Evolutionary conservation across 805 yeast species (phyloP).

Genomic region (Kazachstania psychrophila): DNA sequence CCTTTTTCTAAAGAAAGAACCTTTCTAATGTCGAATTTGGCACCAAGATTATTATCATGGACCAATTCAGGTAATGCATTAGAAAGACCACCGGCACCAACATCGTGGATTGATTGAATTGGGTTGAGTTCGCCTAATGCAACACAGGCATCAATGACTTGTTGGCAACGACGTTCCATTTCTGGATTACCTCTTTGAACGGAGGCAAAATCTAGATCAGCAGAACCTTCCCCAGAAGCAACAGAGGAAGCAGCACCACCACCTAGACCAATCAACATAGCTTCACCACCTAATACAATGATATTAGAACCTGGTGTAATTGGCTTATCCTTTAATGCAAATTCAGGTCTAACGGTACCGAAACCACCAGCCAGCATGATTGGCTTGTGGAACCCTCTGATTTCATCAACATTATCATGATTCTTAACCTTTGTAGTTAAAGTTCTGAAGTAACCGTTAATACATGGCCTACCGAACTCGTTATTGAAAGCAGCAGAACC

Average conservation of each 20-base stretch:
- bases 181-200: conserved; percentile 99
- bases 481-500: conserved; percentile 98
- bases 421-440: conserved; percentile 70
- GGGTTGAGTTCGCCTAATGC: conserved; percentile 71
- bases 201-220: conserved; percentile 93
- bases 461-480: conserved; percentile 97
- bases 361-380: conserved; percentile 99
- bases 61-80: conserved; percentile 96
- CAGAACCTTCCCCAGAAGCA: conserved; percentile 94
- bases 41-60: conserved; percentile 95
- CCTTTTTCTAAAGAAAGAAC: conserved; percentile 89
- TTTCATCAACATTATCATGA: conserved; percentile 52
- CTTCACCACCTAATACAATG: conserved; percentile 94
- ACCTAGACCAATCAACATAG: conserved; percentile 96
- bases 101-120: conserved; percentile 93
- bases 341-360: conserved; percentile 90
- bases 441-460: conserved; percentile 93
- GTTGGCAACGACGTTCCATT: conserved; percentile 98
- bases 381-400: conserved; percentile 97
- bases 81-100: conserved; percentile 98
- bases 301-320: conserved; percentile 88
- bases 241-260: conserved; percentile 99
- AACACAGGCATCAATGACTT: conserved; percentile 90
- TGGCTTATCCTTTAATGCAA: conserved; percentile 77
- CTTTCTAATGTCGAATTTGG: conserved; percentile 81